These are phyloP conservation scores for Eleusine coracana DNA, from an alignment of 176 grass and related monocot genomes.

Conservation along the genomic window DNA sequence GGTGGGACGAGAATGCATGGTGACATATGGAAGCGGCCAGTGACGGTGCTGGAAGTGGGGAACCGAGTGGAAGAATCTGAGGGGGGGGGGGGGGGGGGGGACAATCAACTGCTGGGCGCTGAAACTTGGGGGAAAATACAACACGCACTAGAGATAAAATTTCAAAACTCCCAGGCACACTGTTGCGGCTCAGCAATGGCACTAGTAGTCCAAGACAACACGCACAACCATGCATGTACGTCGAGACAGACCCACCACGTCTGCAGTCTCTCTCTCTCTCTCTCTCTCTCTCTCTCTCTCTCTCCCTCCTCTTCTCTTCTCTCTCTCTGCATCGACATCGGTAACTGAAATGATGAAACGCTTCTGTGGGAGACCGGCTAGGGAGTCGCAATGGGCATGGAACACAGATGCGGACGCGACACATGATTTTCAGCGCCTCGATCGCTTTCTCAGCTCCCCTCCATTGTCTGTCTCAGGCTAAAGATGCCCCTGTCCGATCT, in stretches of 20 bases:
- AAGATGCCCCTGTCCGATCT: conserved; percentile 25
- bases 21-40: conserved; percentile 17
- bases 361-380: conserved; percentile 8
- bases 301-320: neutral
- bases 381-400: conserved; percentile 40
- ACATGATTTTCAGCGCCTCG: conserved; percentile 71
- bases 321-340: conserved; percentile 29
- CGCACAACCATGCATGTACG: conserved; percentile 29
- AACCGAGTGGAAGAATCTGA: conserved; percentile 46
- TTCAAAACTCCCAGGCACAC: conserved; percentile 38
- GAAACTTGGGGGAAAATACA: conserved; percentile 17
- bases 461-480: conserved; percentile 45
- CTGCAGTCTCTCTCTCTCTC: neutral
- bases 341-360: conserved; percentile 48
- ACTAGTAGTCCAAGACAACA: conserved; percentile 54
- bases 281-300: neutral
- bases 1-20: neutral
- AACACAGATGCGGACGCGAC: conserved; percentile 42
- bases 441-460: neutral
- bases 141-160: conserved; percentile 35
- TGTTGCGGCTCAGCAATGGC: conserved; percentile 37
- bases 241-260: neutral
- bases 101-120: conserved; percentile 43
- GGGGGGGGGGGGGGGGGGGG: neutral
- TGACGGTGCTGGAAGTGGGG: conserved; percentile 19